Base-by-base conservation (phyloP, 1,284 basidiomycete genomes). In the Chondrostereum purpureum region DNA sequence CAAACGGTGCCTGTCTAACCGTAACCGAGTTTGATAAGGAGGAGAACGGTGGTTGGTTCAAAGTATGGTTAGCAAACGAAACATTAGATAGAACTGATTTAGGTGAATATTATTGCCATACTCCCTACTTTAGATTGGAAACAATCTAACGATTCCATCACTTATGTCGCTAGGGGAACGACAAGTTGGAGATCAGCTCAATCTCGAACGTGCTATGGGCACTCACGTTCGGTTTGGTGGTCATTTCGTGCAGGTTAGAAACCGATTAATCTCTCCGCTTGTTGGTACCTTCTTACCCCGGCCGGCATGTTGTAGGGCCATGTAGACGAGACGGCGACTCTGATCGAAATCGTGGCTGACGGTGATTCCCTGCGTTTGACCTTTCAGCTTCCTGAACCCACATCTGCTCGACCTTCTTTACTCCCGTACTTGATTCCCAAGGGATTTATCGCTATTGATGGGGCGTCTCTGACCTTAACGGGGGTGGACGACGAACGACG, bases 391-490 rank as follows among this genome's bases (percentile, higher is more conserved):
- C 71, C 82, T 3, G 70, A 81, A 50, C 67, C 77, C 17, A 82
- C 78, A 2, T 62, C 67, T n/a, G 66, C 69, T 10, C 72, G 78
- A 39, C 82, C 79, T 23, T 85, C 77, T 4, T 71, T 90, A 22
- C 69, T 92, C 44, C 83, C 78, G 0, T 96, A 92, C 62, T 71
- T 99, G 52, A 89, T 99, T 50, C 82, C 88, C n/a, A 99, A 99
- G 64, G 95, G 95, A 42, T 99, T 94, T 63, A 76, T 99, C 46
- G 84, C 94, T 8, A 81, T 99, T 52, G 95, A 99, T 63, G 95
- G 96, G 16, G 82, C 94, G 2, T 96, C 92, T 2, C 72, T 99
- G 39, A 99, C 95, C 0, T 60, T 99, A 52, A 98, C 94, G 0
- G 71, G 72, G 27, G 91, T 97, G 19, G 70, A 90, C 58, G 89